Base-by-base conservation (phyloP, 2,329 filamentous ascomycete species). In the Alternaria novae-zelandiae region DNA sequence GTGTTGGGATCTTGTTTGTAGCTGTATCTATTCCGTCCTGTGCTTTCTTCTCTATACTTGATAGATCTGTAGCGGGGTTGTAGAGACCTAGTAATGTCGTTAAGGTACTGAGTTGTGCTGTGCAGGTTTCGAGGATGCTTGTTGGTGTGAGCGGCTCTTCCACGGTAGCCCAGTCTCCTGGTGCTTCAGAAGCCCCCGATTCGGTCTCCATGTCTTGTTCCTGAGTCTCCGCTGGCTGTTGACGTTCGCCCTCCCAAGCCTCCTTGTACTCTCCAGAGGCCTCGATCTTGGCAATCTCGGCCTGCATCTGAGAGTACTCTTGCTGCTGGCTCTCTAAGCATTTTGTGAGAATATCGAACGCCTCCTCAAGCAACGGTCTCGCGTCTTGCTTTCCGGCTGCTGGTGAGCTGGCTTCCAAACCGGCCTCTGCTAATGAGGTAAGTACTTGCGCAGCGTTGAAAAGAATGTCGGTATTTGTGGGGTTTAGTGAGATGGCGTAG, bases 371-470 rank as follows among this genome's bases (percentile, higher is more conserved):
- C 10, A 87, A 80, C 23, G 82, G 81, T 13, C 86, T 78, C 0
- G 87, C 85, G 59, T 65, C 87, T 80, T 44, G 78, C 73, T 46
- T 83, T 80, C 75, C 77, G 8, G 60, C 57, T 44, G 70, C 68
- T 15, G 74, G 70, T 6, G 84, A 83, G 45, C 83, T 84, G n/a
- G 83, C 82, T 54, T 88, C 86, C 1, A 85, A 82, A 8, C 87
- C 75, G 3, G 82, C 82, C 79, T 93, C 90, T 2, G 88, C 89
- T 41, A 92, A 81, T 65, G 86, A 88, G 0, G 87, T 90, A 41
- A 92, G 81, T 4, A 91, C 88, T 77, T 92, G 90, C 2, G 87
- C 89, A 6, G 88, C 89, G 74, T 93, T 93, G 82, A 92, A 93
- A 9, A 91, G 80, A 6, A 88, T 84, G 77, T 93, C 90, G 1